Conservation (phyloP, 169 alveolate genomes). For the Sarcocystis neurona region DNA sequence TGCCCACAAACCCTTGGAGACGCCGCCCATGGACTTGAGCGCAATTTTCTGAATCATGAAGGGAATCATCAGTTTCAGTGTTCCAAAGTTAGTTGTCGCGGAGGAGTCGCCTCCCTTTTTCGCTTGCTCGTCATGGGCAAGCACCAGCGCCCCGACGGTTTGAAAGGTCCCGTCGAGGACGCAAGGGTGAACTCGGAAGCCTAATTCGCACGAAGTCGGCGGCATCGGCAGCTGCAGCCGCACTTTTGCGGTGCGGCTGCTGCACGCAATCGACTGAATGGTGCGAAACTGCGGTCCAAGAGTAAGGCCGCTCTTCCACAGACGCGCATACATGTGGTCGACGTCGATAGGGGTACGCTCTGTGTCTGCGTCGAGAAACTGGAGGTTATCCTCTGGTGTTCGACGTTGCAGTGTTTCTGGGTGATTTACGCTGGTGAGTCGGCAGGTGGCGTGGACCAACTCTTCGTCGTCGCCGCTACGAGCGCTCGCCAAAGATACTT, state of each 20-base stretch:
- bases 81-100: conserved; percentile 3
- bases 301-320: conserved; percentile 66
- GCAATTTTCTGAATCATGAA: conserved; percentile 53
- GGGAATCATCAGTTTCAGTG: conserved; percentile 60
- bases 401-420: background rate
- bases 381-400: conserved; percentile 15
- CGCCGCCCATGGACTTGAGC: conserved; percentile 27
- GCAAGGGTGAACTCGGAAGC: conserved; percentile 72
- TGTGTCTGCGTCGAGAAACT: conserved; percentile 35
- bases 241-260: conserved; percentile 50
- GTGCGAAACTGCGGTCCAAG: conserved; percentile 73
- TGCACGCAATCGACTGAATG: conserved; percentile 49
- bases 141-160: conserved; percentile 59
- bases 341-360: conserved; percentile 41
- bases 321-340: conserved; percentile 57
- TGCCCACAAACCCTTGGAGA: conserved; percentile 37
- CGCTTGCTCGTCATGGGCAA: conserved; percentile 53
- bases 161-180: conserved; percentile 58
- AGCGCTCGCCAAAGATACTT: conserved; percentile 43
- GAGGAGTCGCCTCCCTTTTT: conserved; percentile 29
- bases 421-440: background rate
- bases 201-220: conserved; percentile 61
- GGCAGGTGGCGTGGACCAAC: conserved; percentile 55
- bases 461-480: conserved; percentile 52
- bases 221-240: conserved; percentile 58